These are phyloP conservation scores for Mycena galericulata DNA, from an alignment of 768 basidiomycete species.

Conservation along the genomic window DNA sequence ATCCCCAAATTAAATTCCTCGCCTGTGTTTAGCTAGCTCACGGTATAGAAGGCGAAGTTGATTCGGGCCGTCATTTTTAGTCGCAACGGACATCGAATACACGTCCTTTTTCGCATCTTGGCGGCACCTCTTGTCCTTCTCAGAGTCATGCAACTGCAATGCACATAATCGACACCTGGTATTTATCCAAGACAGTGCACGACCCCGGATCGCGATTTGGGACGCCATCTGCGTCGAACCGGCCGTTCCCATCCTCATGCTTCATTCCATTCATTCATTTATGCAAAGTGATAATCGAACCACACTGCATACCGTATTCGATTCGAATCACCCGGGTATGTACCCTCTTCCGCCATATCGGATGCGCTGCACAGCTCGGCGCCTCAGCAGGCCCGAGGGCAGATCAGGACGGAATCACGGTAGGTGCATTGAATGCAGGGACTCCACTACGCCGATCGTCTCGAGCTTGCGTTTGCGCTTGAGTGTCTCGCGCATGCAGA, in stretches of 20 bases:
- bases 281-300: background rate
- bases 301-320: background rate
- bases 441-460: conserved; percentile 19
- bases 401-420: background rate
- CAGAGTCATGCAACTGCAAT: too few species aligned
- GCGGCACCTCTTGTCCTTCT: too few species aligned
- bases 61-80: too few species aligned
- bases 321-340: background rate
- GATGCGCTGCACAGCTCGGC: background rate
- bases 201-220: background rate
- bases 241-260: background rate
- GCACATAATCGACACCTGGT: too few species aligned
- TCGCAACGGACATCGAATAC: too few species aligned
- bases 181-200: too few species aligned
- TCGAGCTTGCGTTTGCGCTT: conserved; percentile 27
- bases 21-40: too few species aligned
- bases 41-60: too few species aligned
- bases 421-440: background rate
- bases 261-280: background rate
- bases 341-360: background rate
- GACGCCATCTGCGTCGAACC: background rate
- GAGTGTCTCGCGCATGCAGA: conserved; percentile 22
- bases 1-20: too few species aligned
- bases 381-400: background rate
- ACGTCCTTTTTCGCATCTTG: too few species aligned